phyloP scores from a whole-genome alignment of 176 grass and related monocot genomes.

The Carex parvula region DNA sequence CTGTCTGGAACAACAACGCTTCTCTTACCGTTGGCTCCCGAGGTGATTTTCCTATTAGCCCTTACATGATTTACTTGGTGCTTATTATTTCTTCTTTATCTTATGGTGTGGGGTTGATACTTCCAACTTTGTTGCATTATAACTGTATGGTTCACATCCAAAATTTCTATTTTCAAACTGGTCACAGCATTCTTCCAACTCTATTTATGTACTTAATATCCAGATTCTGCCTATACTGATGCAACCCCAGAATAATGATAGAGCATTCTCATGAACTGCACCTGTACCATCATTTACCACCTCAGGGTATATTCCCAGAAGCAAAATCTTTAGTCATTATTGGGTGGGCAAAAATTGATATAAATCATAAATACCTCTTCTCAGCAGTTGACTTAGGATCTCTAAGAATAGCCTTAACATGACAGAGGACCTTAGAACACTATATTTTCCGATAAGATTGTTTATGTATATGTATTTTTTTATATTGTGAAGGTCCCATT shows the following conservation, averaged over 20 bases:
- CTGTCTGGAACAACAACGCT: slow-evolving; percentile 92
- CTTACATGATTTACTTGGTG: background rate
- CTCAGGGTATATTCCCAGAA: background rate
- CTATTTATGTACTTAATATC: background rate
- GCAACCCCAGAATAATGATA: background rate
- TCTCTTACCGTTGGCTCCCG: slow-evolving; percentile 78
- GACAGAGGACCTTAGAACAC: background rate
- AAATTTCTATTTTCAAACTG: background rate
- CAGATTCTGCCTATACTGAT: background rate
- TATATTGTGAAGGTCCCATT: slow-evolving; percentile 54
- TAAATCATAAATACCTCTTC: background rate
- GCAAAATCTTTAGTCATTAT: background rate
- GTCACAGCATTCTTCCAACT: background rate
- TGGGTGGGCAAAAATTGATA: background rate
- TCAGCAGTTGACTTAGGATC: background rate
- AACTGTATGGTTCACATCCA: background rate
- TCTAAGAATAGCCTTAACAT: background rate
- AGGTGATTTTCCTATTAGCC: slow-evolving; percentile 39
- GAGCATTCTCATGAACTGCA: background rate
- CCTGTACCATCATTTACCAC: background rate
- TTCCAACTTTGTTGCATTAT: background rate
- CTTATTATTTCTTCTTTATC: background rate
- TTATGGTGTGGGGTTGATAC: background rate
- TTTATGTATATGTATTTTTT: background rate
- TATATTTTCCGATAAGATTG: background rate